Base-by-base conservation (phyloP, 108 stramenopile species). In the Mayamaea pseudoterrestris region DNA sequence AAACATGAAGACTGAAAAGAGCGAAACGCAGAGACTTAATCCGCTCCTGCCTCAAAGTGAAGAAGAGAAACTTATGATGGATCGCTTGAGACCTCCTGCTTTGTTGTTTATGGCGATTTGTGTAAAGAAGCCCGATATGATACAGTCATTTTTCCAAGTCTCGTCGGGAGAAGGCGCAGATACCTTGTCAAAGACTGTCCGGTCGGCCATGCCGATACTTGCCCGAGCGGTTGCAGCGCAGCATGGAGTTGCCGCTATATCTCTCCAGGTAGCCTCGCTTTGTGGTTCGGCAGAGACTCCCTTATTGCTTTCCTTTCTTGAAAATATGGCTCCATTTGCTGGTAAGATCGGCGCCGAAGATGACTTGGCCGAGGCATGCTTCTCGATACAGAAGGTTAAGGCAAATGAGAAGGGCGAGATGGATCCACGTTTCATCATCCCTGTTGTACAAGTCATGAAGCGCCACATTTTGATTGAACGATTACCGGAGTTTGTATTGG, bases 31-130 rank as follows among this genome's bases (percentile, higher is more conserved):
- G 21, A 52, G 57, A 17, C 61, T 63, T 11, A 34, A 50, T 35
- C 69, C 63, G 23, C 55, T 60, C 30, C 54, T 60, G 21, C 65
- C 69, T 53, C 44, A 41, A 2, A 80, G 80, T 49, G 82, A 86
- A 14, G 71, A 69, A 45, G 90, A 92, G 60, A 84, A 78, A 48
- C 41, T 52, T 30, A 73, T 69, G 0, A 53, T 85, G 35, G 83
- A 82, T 35, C 57, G 69, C 31, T 73, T 78, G 17, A 51, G 64
- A 30, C 82, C 79, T 40, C 76, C 84, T 28, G 73, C 61, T 11
- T 44, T 80, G n/a, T 47, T 88, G 34, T 77, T 83, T 44, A 85
- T 90, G 83, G 89, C 83, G 18, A 61, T 85, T 11, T 80, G 78
- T 51, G 74, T 85, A 21, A 63, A 81, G 20, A 68, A 66, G 17